A percentile compares a stretch with the other conserved stretches of the same genome.
Evolutionary conservation across 2,329 filamentous ascomycete species (phyloP).

Genomic region (Monosporascus sp.): DNA sequence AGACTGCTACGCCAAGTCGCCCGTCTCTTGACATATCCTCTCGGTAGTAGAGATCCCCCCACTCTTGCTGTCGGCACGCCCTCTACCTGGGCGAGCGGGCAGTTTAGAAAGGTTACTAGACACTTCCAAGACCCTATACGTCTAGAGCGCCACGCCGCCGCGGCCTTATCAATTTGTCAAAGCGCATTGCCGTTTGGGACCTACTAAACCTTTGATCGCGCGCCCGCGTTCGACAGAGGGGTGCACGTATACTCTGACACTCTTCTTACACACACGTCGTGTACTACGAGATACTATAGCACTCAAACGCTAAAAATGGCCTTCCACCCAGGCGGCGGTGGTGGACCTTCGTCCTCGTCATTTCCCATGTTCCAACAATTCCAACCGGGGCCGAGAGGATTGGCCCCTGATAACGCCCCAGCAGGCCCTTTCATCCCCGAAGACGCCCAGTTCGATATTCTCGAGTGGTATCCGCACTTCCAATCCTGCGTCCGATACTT

Average conservation of each 20-base stretch:
- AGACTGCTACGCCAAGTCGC: constrained; percentile 12
- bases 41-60: constrained; percentile 5
- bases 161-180: neutral
- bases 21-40: constrained; percentile 9
- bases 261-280: neutral
- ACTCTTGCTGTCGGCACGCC: constrained; percentile 1
- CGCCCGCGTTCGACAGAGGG: too few relatives aligned
- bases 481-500: constrained; percentile 89
- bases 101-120: constrained; percentile 18
- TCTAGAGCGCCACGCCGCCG: constrained; percentile 2
- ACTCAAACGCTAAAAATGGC: constrained; percentile 15
- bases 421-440: constrained; percentile 19
- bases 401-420: constrained; percentile 14
- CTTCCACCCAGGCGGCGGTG: constrained; percentile 17
- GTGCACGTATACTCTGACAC: neutral
- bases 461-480: constrained; percentile 90
- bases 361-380: constrained; percentile 18
- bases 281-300: neutral
- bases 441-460: constrained; percentile 61
- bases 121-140: constrained; percentile 7
- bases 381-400: constrained; percentile 15
- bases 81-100: constrained; percentile 3
- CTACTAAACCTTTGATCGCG: neutral
- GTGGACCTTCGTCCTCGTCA: constrained; percentile 8
- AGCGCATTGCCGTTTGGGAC: neutral